Conservation (phyloP, 495 filamentous ascomycete species). For the Podospora didyma region DNA sequence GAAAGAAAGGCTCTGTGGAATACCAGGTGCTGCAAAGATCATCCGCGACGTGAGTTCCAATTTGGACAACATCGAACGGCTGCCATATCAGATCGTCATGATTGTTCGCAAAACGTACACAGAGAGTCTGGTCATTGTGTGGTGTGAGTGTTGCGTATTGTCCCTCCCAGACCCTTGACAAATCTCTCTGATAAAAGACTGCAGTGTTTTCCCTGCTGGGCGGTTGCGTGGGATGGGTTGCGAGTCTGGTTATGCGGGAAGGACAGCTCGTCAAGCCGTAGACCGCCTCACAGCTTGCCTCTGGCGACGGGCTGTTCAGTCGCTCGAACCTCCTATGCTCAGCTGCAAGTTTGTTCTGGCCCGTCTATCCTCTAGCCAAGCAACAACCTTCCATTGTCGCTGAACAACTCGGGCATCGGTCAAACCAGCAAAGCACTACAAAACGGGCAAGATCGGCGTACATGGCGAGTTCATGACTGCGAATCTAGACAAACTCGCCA, state of each 20-base stretch:
- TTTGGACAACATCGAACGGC: constrained; percentile 9
- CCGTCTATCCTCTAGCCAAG: too few relatives aligned
- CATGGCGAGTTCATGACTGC: too few relatives aligned
- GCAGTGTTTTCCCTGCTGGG: constrained; percentile 6
- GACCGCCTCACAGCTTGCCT: too few relatives aligned
- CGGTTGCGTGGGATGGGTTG: constrained; percentile 6
- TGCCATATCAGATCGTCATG: constrained; percentile 6
- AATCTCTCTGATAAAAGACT: neutral
- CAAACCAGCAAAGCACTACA: too few relatives aligned
- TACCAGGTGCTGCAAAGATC: neutral
- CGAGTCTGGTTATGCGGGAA: constrained; percentile 13
- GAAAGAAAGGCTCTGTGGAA: neutral
- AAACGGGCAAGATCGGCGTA: too few relatives aligned
- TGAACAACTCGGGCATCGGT: too few relatives aligned
- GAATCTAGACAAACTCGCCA: too few relatives aligned
- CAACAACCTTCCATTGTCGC: too few relatives aligned
- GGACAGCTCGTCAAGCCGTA: neutral
- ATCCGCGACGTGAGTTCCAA: constrained; percentile 11
- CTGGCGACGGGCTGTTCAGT: too few relatives aligned
- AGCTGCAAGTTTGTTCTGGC: too few relatives aligned
- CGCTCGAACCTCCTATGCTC: too few relatives aligned
- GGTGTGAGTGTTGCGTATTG: constrained; percentile 4
- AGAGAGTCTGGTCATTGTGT: constrained; percentile 12
- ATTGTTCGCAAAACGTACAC: constrained; percentile 7
- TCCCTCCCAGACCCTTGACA: neutral